Evolutionary conservation across 164 flowering plant genomes (phyloP).

Genomic region (Paratinospora sagittata): DNA sequence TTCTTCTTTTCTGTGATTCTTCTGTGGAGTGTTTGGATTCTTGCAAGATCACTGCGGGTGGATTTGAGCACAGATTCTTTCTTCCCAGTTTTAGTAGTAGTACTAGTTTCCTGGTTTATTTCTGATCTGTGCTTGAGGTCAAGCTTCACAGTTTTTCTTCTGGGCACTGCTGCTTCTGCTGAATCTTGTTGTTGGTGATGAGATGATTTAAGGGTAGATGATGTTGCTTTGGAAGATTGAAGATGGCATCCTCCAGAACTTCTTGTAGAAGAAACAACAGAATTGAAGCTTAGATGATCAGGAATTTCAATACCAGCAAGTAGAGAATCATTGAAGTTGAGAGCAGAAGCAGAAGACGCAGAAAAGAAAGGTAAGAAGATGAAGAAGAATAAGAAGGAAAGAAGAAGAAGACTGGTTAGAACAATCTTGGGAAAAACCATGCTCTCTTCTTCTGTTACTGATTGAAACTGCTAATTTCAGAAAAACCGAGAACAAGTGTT

Average conservation of each 20-base stretch:
- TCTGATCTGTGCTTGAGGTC: constrained; percentile 38
- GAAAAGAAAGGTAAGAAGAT: not conserved
- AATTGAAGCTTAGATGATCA: constrained; percentile 46
- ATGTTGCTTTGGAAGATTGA: constrained; percentile 5
- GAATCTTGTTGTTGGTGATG: constrained; percentile 8
- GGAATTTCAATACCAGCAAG: constrained; percentile 53
- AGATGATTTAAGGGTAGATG: not conserved
- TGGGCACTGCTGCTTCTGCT: not conserved
- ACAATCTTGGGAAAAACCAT: too few relatives aligned
- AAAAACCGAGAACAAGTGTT: not conserved
- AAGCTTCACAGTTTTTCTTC: constrained; percentile 33
- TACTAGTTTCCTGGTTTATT: not conserved
- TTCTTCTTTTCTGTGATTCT: constrained; percentile 61
- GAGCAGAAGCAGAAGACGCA: constrained; percentile 4
- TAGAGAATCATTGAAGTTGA: constrained; percentile 26
- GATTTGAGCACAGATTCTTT: constrained; percentile 36
- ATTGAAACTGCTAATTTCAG: too few relatives aligned
- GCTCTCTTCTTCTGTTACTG: too few relatives aligned
- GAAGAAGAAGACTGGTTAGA: not conserved
- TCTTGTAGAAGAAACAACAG: constrained; percentile 28
- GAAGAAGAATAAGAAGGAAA: not conserved
- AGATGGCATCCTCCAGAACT: constrained; percentile 24
- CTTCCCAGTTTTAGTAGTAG: constrained; percentile 6
- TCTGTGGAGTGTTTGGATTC: constrained; percentile 55
- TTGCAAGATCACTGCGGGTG: constrained; percentile 37